These are phyloP conservation scores for Rhamnella rubrinervis DNA, from an alignment of 331 rosid species.

Conservation along the genomic window DNA sequence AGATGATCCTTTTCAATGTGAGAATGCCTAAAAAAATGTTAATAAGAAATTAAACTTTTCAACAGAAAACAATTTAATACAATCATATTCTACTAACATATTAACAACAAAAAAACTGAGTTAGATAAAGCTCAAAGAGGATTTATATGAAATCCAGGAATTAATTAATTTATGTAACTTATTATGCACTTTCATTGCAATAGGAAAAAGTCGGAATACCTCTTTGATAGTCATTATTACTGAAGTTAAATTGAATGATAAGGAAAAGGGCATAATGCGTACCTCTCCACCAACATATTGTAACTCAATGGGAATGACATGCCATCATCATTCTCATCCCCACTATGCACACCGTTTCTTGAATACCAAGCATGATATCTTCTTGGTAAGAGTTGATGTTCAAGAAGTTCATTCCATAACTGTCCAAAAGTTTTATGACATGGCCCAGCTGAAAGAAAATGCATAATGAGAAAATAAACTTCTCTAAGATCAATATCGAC, in stretches of 20 bases:
- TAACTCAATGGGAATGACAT: conserved; percentile 79
- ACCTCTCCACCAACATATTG: conserved; percentile 76
- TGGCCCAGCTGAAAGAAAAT: conserved; percentile 94
- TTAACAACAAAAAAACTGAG: background rate
- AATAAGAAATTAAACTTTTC: conserved; percentile 22
- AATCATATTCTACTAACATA: too few relatives aligned
- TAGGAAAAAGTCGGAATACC: too few relatives aligned
- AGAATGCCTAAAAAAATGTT: conserved; percentile 62
- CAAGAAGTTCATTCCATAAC: conserved; percentile 87
- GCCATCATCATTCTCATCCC: conserved; percentile 74
- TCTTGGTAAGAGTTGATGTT: conserved; percentile 93
- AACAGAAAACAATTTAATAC: background rate
- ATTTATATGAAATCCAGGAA: background rate
- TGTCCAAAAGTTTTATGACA: conserved; percentile 73
- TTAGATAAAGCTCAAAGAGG: background rate
- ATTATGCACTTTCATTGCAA: background rate
- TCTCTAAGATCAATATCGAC: conserved; percentile 81
- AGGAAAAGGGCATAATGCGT: conserved; percentile 28
- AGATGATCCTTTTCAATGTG: conserved; percentile 85
- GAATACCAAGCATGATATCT: conserved; percentile 97
- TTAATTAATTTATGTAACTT: background rate
- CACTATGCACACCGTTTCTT: conserved; percentile 61
- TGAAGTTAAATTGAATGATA: background rate
- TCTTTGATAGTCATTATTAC: too few relatives aligned
- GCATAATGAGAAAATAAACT: conserved; percentile 95